Base-by-base conservation (phyloP, 1,139 yeast genomes). In the Insectozyma bohioensis region DNA sequence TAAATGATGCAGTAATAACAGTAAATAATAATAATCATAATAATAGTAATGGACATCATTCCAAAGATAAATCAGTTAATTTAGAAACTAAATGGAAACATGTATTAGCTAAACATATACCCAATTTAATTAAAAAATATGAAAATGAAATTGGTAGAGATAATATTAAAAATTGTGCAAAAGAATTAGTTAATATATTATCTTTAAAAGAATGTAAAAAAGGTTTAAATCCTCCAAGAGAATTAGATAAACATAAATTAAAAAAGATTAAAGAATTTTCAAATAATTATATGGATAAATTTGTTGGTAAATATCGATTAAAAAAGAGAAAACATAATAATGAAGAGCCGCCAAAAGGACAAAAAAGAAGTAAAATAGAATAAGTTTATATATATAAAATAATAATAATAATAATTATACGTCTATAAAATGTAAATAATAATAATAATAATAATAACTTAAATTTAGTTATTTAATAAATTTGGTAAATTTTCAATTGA, bases 51-150 rank as follows among this genome's bases (percentile, higher is more conserved):
- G 22, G 20, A 21, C 37, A 20, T 17, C 40, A 12, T 26, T 30
- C 6, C 9, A 38, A 25, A 5, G 19, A 25, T 17, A 37, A 30
- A 3, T 3, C 20, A 16, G 20, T 17, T 5, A 35, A 43, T 9
- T 36, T 48, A 9, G 76, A 67, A 36, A 56, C 63, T 39, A 64
- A 64, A 46, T 85, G 90, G 88, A 69, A 71, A 13, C 67, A 61
- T 30, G 56, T 72, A 20, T 78, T 92, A 55, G 97, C 97, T 2
- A 61, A 72, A 16, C 70, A 77, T 48, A 84, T 92, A 12, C 97
- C 97, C 4, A 88, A 88, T 49, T 59, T 84, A 47, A 68, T 90
- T 33, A 80, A 80, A 45, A 76, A 76, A 45, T 79, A 82, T 53
- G 83, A 78, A 43, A 54, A 64, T 2, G 78, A 77, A 36, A 67